Base-by-base conservation (phyloP, 148 eudicot species). In the Cornus controversa region DNA sequence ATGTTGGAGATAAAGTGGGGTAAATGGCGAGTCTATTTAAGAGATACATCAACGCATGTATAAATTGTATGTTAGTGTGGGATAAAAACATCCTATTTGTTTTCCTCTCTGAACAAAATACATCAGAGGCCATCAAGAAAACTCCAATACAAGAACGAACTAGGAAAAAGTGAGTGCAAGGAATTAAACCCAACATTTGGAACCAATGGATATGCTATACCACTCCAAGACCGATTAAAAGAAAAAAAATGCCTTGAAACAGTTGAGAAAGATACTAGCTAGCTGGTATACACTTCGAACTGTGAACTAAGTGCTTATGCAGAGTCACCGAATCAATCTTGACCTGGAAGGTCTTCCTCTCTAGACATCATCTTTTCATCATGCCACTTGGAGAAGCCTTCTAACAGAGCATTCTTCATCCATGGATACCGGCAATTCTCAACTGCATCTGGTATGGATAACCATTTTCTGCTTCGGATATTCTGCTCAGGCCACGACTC, bases 401-500 rank as follows among this genome's bases (percentile, higher is more conserved):
- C 72, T 50, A 82, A 53, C 66, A 89, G 86, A 77, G 91, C 91
- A 29, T 77, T 78, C 75, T 84, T 79, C 88, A 89, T 85, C 91
- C 91, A 89, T 28, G 91, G 86, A 83, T 89, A 86, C 5, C 88
- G 84, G 69, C 91, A 89, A 57, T 73, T 82, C 79, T 83, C 82
- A 26, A 84, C 84, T 10, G 91, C 89, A 70, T 86, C 84, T 16
- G 89, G 75, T 75, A 89, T 69, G 20, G 85, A 68, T 16, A 89
- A 78, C 91, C 91, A 89, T 13, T 29, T 65, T 64, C 91, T 83
- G 62, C 76, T 82, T 42, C 90, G 83, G 13, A 81, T 84, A 76
- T 70, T 84, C 70, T 86, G 85, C 82, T 89, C 91, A 0, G 91
- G 91, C 91, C 91, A 89, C 26, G 85, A 80, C 11, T 81, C 79